Percentiles rank a stretch among this genome's conserved stretches.
phyloP scores from a whole-genome alignment of 495 filamentous ascomycete genomes.

The Cryomyces minteri region DNA sequence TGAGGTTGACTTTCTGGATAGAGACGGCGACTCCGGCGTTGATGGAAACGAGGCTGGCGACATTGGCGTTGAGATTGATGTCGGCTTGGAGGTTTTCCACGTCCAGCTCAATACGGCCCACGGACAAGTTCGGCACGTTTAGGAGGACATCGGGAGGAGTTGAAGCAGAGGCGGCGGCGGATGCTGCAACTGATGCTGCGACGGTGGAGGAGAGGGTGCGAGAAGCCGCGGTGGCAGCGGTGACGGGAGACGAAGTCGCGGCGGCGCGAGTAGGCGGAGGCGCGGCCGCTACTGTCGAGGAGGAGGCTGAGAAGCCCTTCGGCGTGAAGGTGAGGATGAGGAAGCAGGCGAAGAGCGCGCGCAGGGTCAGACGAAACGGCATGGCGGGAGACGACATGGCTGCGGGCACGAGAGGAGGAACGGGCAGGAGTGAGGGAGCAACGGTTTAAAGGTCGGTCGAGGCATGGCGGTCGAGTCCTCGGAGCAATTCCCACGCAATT shows the following conservation, averaged over 20 bases:
- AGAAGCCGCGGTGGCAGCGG: not conserved
- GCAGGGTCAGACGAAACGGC: conserved; percentile 7
- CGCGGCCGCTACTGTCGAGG: no score
- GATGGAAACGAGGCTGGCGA: conserved; percentile 32
- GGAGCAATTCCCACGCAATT: no score
- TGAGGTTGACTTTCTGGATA: conserved; percentile 36
- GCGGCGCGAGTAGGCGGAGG: no score
- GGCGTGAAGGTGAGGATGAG: conserved; percentile 2
- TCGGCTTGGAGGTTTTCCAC: conserved; percentile 35
- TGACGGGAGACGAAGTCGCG: no score
- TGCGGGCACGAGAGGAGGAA: conserved; percentile 1
- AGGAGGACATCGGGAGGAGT: conserved; percentile 33
- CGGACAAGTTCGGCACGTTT: conserved; percentile 32
- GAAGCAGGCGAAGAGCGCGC: conserved; percentile 8
- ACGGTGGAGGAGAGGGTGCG: conserved; percentile 5
- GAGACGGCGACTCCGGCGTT: conserved; percentile 35
- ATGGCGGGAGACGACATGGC: no score
- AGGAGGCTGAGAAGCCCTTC: conserved; percentile 1
- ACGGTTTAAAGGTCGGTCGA: conserved; percentile 1
- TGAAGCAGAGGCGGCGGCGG: conserved; percentile 6
- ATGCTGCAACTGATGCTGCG: conserved; percentile 2
- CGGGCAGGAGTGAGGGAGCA: not conserved
- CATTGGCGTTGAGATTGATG: conserved; percentile 34
- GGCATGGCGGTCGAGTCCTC: no score
- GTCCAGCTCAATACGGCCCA: conserved; percentile 35